phyloP scores from a whole-genome alignment of 1,139 yeast species.

The Sugiyamaella neomexicana region DNA sequence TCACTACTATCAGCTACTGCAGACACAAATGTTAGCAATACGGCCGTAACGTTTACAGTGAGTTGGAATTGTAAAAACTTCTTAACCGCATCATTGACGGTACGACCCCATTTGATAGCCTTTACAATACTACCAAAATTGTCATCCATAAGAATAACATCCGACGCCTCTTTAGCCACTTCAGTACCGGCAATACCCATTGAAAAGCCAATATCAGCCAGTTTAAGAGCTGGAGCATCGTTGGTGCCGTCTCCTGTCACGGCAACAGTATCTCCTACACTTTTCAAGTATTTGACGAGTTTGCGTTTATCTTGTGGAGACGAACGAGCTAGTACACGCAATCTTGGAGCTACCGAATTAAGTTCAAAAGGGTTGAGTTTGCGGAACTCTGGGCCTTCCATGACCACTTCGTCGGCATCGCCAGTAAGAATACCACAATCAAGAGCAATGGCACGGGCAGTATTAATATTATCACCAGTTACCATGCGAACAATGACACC shows the following conservation, averaged over 20 bases:
- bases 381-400: conserved; percentile 94
- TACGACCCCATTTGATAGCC: conserved; percentile 99
- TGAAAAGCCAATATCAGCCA: conserved; percentile 83
- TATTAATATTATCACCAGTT: conserved; percentile 88
- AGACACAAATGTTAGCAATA: conserved; percentile 85
- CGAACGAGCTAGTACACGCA: conserved; percentile 88
- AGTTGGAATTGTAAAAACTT: conserved; percentile 94
- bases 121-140: conserved; percentile 93
- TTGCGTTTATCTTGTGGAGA: conserved; percentile 93
- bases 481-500: conserved; percentile 97
- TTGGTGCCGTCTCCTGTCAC: conserved; percentile 98
- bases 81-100: conserved; percentile 91
- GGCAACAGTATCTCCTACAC: conserved; percentile 90
- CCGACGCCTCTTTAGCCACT: conserved; percentile 80
- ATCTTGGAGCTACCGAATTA: conserved; percentile 59
- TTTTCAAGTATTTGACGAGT: conserved; percentile 77
- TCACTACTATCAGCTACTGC: conserved; percentile 83
- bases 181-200: conserved; percentile 84
- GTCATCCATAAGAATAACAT: conserved; percentile 74
- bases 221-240: conserved; percentile 78
- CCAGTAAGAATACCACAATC: conserved; percentile 74
- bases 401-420: conserved; percentile 56
- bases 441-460: conserved; percentile 87
- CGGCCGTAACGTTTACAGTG: conserved; percentile 96
- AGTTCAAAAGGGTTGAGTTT: conserved; percentile 62